A percentile compares a stretch with the other conserved stretches of the same genome.
Conservation (phyloP, 2,329 filamentous ascomycete species). For the Malbranchea cinnamomea region DNA sequence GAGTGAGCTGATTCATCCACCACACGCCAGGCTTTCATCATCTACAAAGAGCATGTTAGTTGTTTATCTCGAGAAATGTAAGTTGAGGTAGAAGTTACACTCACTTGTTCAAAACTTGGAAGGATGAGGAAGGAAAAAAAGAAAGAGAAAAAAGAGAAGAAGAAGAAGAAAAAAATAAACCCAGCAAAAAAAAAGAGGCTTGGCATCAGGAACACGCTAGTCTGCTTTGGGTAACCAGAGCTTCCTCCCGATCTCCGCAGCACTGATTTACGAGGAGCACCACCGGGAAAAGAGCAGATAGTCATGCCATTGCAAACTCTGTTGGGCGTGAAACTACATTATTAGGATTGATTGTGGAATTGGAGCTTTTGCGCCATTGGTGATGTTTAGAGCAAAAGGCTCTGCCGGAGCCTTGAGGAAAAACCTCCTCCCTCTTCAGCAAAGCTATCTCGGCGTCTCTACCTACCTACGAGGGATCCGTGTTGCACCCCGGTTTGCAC, state of each 20-base stretch:
- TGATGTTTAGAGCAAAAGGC: too few species aligned
- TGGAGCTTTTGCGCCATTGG: too few species aligned
- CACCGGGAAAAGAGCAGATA: too few species aligned
- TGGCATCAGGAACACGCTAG: not conserved
- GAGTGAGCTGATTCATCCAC: constrained; percentile 65
- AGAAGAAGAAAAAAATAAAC: constrained; percentile 1
- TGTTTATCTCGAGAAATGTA: constrained; percentile 18
- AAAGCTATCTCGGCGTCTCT: constrained; percentile 25
- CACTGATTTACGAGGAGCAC: not conserved
- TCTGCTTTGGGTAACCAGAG: constrained; percentile 2
- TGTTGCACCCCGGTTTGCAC: not conserved
- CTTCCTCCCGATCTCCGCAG: not conserved
- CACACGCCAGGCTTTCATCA: constrained; percentile 99
- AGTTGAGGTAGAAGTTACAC: constrained; percentile 24
- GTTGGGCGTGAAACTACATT: too few species aligned
- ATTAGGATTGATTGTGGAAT: too few species aligned
- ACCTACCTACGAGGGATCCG: constrained; percentile 19
- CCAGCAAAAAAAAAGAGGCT: constrained; percentile 1
- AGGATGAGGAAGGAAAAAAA: constrained; percentile 63
- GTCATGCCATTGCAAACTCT: too few species aligned
- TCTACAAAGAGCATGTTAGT: constrained; percentile 39
- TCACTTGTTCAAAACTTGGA: constrained; percentile 98
- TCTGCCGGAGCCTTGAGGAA: too few species aligned
- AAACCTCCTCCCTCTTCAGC: constrained; percentile 13
- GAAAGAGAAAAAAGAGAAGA: constrained; percentile 18